Evolutionary conservation across 768 basidiomycete genomes (phyloP).

Genomic region (Tulasnella sp.): DNA sequence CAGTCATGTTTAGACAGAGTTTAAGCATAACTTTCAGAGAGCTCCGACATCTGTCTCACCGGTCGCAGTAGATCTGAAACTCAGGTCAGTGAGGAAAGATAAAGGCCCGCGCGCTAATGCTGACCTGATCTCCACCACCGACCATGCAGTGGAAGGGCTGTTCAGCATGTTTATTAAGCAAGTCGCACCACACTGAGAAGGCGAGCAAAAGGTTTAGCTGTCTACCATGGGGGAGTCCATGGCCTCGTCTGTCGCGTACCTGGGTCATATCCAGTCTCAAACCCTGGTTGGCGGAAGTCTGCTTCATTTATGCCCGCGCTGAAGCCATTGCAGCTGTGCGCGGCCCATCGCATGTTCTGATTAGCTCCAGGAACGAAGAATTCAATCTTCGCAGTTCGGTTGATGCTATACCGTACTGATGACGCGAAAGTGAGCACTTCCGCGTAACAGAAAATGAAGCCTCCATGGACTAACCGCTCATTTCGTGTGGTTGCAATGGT

Average conservation of each 20-base stretch:
- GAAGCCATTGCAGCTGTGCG: conserved; percentile 87
- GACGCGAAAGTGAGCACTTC: neutral
- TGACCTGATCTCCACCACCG: conserved; percentile 81
- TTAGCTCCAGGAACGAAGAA: conserved; percentile 78
- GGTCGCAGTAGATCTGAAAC: conserved; percentile 68
- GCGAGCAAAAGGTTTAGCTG: neutral
- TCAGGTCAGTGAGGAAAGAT: neutral
- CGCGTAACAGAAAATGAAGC: neutral
- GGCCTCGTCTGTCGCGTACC: neutral
- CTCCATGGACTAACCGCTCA: conserved; percentile 41
- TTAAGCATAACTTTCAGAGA: neutral
- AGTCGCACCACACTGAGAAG: conserved; percentile 72
- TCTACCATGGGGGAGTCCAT: neutral
- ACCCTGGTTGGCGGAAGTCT: conserved; percentile 78
- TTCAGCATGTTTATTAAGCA: conserved; percentile 76
- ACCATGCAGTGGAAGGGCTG: conserved; percentile 86
- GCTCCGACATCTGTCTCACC: conserved; percentile 43
- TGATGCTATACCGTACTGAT: conserved; percentile 70
- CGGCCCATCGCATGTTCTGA: conserved; percentile 89
- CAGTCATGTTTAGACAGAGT: neutral
- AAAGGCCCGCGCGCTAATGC: neutral
- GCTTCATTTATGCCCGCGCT: conserved; percentile 86
- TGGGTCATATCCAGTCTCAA: conserved; percentile 78
- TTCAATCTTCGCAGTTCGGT: conserved; percentile 66
- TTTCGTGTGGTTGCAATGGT: conserved; percentile 66